Evolutionary conservation across 768 basidiomycete species (phyloP), one percentile per base, ranked within the genome.

Genomic region (Lactarius evosmus): DNA sequence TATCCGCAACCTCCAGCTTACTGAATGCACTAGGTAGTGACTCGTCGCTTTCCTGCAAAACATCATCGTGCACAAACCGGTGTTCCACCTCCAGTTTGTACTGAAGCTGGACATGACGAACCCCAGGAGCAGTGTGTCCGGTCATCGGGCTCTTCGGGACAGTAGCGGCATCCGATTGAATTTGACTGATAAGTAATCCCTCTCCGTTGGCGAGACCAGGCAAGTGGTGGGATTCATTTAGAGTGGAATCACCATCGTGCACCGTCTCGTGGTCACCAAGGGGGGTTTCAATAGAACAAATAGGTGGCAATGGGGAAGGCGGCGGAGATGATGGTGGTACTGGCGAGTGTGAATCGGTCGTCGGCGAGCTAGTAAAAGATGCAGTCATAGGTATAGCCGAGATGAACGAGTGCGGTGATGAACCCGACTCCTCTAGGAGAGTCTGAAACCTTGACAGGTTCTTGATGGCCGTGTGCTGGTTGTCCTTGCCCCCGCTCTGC

Each of bases 1-100:
- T 58, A 38, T 66, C 59, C 33, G 62, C 22, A 19, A 67, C 69
- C 66, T 49, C 75, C 78, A 59, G 71, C 72, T 53, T 70, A 72
- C 11, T 70, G 57, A 65, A 25, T 44, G 60, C 60, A 30, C 22
- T 40, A 9, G 60, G 46, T 8, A 61, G 60, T 5, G 40, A 16
- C 11, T 60, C 63, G 29, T 64, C 53, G 9, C 30, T n/a, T 7
- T 54, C 36, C 2, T 41, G n/a, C 34, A 59, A 55, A 8, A 22
- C 52, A 27, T n/a, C 44, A 19, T 22, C n/a, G 11, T 44, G 41
- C n/a, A 54, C 32, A 11, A 49, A 27, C 32, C 44, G 40, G 3
- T 40, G 22, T 40, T 38, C 49, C 17, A 50, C 36, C 5, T 57
- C 56, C 19, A 27, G 33, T 14, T 36, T 30, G 25, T n/a, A n/a